Base-by-base conservation (phyloP, 345 rosid species). In the Gossypioides kirkii region DNA sequence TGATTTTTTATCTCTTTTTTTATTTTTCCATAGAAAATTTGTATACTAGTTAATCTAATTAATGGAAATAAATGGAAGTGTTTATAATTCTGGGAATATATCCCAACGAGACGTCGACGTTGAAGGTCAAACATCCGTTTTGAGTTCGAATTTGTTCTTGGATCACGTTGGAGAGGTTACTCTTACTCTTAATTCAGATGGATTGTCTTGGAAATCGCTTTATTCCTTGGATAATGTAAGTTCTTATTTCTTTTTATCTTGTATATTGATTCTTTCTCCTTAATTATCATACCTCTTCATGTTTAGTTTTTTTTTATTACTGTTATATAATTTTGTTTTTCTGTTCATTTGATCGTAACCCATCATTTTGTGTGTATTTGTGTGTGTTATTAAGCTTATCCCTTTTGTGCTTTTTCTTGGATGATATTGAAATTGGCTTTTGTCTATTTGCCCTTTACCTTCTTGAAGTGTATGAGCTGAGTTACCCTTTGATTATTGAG, bases 191-290 rank as follows among this genome's bases (percentile, higher is more conserved):
- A 64, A 82, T 81, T 82, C 88, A 38, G 84, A 89, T 79, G 93
- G 89, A n/a, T 82, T 94, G 76, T 87, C 90, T n/a, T 90, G 97
- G 97, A 77, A 86, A 79, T 81, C 74, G 76, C 76, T 81, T 54
- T 89, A 84, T 68, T 73, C 93, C 74, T 43, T 73, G 9, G 80
- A 76, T 71, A 76, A 54, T 61, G 97, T 94, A 81, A 86, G 89
- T 66, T 61, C n/a, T 18, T 22, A 10, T 49, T 10, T n/a, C 12
- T 4, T 10, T 52, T 49, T 3, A 10, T 69, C 58, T 16, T 49
- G 3, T 68, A 9, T 49, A 23, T 68, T 49, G 22, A 65, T 43
- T 43, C 60, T 42, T 60, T 10, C 16, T 47, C 2, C 26, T 2
- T 25, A 32, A 22, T 46, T 66, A 14, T 65, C 14, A 12, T 65